phyloP scores from a whole-genome alignment of 108 stramenopile genomes.

The Cyclotella choctawhatcheeana region DNA sequence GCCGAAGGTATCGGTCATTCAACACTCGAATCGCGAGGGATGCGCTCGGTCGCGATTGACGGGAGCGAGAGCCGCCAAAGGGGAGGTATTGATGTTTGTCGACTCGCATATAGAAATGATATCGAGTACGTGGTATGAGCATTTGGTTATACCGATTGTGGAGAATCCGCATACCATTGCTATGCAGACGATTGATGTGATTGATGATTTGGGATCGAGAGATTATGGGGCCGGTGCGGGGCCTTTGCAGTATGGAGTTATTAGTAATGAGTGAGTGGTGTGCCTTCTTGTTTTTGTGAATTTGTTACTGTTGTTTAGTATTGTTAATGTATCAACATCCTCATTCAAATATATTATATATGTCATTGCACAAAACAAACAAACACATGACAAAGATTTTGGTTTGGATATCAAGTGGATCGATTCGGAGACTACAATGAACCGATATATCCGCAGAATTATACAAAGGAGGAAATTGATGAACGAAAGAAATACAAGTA shows the following conservation, averaged over 20 bases:
- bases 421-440: conserved; percentile 50
- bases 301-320: not conserved
- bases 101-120: conserved; percentile 61
- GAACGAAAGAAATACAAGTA: conserved; percentile 38
- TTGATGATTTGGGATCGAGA: conserved; percentile 50
- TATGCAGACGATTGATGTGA: conserved; percentile 58
- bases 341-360: too few relatives aligned
- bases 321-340: not conserved
- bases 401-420: conserved; percentile 48
- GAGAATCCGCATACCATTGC: conserved; percentile 58
- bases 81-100: conserved; percentile 54
- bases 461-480: conserved; percentile 29
- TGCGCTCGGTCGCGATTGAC: conserved; percentile 54
- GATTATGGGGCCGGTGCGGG: conserved; percentile 41
- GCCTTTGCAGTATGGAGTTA: conserved; percentile 46
- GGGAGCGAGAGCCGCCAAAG: conserved; percentile 43
- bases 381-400: conserved; percentile 28
- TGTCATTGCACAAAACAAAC: too few relatives aligned
- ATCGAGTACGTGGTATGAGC: conserved; percentile 52
- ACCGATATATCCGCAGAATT: conserved; percentile 23
- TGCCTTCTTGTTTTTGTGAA: not conserved
- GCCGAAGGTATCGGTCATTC: conserved; percentile 53
- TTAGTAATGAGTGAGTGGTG: conserved; percentile 34
- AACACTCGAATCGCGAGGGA: conserved; percentile 48
- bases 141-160: conserved; percentile 49